Conservation (phyloP, 352 stramenopile species). For the Phytophthora lateralis region DNA sequence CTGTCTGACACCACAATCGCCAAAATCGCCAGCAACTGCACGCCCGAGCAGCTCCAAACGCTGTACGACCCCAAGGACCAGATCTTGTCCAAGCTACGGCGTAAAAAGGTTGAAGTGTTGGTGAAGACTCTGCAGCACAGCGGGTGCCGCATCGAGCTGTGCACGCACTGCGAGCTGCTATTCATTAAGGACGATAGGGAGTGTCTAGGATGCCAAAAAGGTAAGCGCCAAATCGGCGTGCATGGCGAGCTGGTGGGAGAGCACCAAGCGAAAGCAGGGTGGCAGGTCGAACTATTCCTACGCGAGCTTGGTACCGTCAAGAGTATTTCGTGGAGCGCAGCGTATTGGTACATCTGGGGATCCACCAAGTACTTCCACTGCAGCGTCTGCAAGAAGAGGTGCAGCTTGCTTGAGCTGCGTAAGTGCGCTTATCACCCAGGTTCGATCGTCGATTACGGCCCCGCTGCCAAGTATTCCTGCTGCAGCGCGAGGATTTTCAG, state of each 20-base stretch:
- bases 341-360: constrained; percentile 88
- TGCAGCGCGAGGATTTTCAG: constrained; percentile 55
- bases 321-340: constrained; percentile 57
- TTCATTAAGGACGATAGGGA: constrained; percentile 39
- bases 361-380: constrained; percentile 65
- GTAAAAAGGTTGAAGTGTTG: constrained; percentile 79
- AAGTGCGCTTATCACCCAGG: constrained; percentile 60
- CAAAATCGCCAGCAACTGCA: constrained; percentile 72
- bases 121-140: constrained; percentile 45
- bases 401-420: constrained; percentile 45
- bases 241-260: constrained; percentile 55
- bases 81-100: constrained; percentile 83
- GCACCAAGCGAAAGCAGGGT: constrained; percentile 48
- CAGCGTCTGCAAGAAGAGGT: constrained; percentile 44
- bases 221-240: constrained; percentile 43
- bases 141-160: constrained; percentile 37
- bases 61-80: constrained; percentile 88
- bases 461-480: constrained; percentile 57
- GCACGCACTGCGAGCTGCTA: constrained; percentile 49
- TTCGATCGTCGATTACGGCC: constrained; percentile 38
- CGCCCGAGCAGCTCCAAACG: constrained; percentile 57
- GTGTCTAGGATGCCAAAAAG: constrained; percentile 37
- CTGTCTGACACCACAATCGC: constrained; percentile 76
- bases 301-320: constrained; percentile 44
- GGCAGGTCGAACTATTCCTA: constrained; percentile 55